Evolutionary conservation across 164 flowering plant genomes (phyloP).

Genomic region (Vitis rotundifolia): DNA sequence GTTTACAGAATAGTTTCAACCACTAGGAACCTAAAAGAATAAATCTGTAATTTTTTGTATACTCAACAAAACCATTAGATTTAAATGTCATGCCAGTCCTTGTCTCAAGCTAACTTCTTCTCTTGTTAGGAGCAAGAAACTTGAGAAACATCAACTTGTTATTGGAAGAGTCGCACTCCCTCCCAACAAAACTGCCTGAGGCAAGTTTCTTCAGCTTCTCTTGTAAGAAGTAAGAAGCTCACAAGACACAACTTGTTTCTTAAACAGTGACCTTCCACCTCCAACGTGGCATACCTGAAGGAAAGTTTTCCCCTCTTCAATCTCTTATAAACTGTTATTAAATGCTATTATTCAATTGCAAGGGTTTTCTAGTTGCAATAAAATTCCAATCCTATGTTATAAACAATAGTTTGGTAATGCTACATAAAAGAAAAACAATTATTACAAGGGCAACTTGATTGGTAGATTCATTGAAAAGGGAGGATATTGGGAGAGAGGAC

Average conservation of each 20-base stretch:
- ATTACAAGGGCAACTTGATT: background rate
- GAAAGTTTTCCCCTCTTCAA: background rate
- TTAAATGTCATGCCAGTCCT: background rate
- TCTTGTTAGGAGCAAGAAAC: background rate
- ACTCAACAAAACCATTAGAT: background rate
- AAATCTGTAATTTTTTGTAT: background rate
- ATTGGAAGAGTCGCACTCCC: background rate
- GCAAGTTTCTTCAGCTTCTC: background rate
- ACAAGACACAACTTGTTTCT: background rate
- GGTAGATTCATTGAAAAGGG: background rate
- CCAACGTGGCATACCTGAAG: slow-evolving; percentile 1
- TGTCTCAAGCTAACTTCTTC: background rate
- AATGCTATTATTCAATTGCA: background rate
- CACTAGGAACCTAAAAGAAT: background rate
- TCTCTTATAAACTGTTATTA: background rate
- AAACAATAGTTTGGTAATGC: background rate
- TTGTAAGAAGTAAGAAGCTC: background rate
- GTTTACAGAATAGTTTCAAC: background rate
- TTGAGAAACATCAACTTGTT: background rate
- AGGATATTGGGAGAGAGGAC: background rate
- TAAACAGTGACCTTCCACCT: background rate
- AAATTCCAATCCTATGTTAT: background rate
- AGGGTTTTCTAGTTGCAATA: background rate
- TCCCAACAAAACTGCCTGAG: background rate
- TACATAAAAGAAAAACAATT: background rate